phyloP scores from a whole-genome alignment of 2,329 filamentous ascomycete genomes.

The Aspergillus pseudoviridinutans region DNA sequence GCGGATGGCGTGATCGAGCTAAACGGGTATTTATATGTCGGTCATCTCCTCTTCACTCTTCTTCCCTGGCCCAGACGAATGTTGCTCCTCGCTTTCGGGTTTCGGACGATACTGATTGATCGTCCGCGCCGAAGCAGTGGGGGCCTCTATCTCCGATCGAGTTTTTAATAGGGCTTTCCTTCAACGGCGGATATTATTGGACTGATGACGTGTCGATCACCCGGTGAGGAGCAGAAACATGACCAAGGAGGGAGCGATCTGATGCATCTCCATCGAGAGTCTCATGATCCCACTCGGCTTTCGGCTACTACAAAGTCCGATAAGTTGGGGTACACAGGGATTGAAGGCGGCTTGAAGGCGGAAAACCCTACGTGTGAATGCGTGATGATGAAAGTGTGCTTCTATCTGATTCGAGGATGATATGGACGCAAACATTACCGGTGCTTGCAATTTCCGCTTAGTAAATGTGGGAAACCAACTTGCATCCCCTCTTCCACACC shows the following conservation, averaged over 20 bases:
- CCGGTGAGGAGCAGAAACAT: background rate
- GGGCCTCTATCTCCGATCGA: background rate
- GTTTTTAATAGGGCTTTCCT: background rate
- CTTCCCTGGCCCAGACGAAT: too few species aligned
- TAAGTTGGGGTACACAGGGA: background rate
- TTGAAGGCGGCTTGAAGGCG: background rate
- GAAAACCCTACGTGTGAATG: background rate
- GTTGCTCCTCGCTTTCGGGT: too few species aligned
- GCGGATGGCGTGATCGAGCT: slow-evolving; percentile 4
- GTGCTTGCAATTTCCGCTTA: background rate
- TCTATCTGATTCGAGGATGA: background rate
- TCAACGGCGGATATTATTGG: background rate
- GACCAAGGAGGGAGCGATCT: background rate
- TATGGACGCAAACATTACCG: background rate
- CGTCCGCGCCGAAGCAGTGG: background rate
- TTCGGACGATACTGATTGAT: background rate
- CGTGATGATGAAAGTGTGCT: too few species aligned
- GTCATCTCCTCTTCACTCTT: too few species aligned
- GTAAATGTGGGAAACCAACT: background rate
- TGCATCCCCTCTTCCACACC: too few species aligned
- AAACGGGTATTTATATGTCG: background rate
- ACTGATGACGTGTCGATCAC: background rate
- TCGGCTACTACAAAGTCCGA: background rate
- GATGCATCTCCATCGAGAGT: too few species aligned
- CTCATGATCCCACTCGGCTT: background rate